These are phyloP conservation scores for Euphorbia pulcherrima DNA, from an alignment of 345 rosid genomes.

Conservation along the genomic window DNA sequence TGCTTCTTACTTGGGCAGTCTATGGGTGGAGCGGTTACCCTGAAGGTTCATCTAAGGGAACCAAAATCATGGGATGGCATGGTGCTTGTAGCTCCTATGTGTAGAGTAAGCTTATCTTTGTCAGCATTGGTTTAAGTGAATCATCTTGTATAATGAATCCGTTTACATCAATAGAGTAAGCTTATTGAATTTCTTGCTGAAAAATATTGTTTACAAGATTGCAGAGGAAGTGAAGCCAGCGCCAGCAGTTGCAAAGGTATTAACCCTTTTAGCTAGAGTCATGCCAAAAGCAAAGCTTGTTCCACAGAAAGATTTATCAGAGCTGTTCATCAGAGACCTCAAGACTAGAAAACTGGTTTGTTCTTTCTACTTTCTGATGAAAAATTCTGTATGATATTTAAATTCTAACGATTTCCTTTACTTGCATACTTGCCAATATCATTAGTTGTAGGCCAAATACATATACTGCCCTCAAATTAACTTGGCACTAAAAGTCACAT, in stretches of 20 bases:
- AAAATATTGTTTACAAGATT: constrained; percentile 47
- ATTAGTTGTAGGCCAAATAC: too few species aligned
- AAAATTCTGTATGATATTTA: constrained; percentile 4
- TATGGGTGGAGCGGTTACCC: constrained; percentile 94
- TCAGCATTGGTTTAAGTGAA: constrained; percentile 8
- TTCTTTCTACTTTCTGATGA: constrained; percentile 5
- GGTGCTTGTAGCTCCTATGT: constrained; percentile 91
- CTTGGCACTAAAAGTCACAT: too few species aligned
- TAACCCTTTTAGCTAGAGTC: constrained; percentile 48
- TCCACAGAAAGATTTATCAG: constrained; percentile 62
- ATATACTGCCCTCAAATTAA: too few species aligned
- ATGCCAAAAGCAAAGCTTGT: constrained; percentile 86
- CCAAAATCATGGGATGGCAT: constrained; percentile 90
- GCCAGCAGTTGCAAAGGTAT: constrained; percentile 44
- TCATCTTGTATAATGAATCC: background rate
- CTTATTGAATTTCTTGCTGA: background rate
- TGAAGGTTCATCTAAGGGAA: constrained; percentile 71
- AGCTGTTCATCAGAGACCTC: constrained; percentile 63
- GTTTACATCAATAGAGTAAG: background rate
- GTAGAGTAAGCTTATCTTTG: constrained; percentile 56
- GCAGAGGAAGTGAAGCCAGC: constrained; percentile 76
- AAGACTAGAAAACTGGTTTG: constrained; percentile 71
- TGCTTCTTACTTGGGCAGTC: constrained; percentile 82
- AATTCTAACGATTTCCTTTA: background rate
- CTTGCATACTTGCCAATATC: background rate